Evolutionary conservation across 2,329 filamentous ascomycete species (phyloP).

Genomic region (Sarocladium kiliense): DNA sequence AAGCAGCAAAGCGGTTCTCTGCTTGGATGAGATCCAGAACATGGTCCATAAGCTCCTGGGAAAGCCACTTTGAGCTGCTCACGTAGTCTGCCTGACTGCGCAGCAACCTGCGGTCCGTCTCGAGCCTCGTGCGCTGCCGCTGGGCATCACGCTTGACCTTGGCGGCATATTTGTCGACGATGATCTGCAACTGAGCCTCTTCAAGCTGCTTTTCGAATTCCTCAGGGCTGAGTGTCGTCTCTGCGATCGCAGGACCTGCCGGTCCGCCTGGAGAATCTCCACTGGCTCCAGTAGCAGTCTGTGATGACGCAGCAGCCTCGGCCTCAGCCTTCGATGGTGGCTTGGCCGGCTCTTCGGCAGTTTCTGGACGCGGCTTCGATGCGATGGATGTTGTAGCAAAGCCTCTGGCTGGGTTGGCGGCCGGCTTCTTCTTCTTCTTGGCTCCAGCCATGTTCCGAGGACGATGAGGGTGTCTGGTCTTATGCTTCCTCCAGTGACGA

Average conservation of each 20-base stretch:
- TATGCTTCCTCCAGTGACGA: not conserved
- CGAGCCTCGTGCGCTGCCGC: slow-evolving; percentile 70
- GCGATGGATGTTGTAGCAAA: slow-evolving; percentile 92
- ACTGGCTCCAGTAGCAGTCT: slow-evolving; percentile 9
- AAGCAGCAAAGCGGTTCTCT: slow-evolving; percentile 55
- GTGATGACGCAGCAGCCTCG: slow-evolving; percentile 15
- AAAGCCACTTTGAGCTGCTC: slow-evolving; percentile 72
- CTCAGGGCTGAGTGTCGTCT: slow-evolving; percentile 66
- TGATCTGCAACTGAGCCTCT: slow-evolving; percentile 79
- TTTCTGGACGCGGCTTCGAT: slow-evolving; percentile 70
- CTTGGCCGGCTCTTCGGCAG: slow-evolving; percentile 21
- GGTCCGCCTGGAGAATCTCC: slow-evolving; percentile 5
- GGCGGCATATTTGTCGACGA: slow-evolving; percentile 77
- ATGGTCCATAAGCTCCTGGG: slow-evolving; percentile 70
- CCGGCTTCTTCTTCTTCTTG: slow-evolving; percentile 89
- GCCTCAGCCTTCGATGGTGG: slow-evolving; percentile 20
- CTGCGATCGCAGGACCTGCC: slow-evolving; percentile 12
- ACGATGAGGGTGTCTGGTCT: not conserved
- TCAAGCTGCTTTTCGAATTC: slow-evolving; percentile 88
- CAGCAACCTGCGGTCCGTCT: slow-evolving; percentile 80
- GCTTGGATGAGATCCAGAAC: slow-evolving; percentile 68
- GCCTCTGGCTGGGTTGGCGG: slow-evolving; percentile 80
- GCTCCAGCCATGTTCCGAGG: slow-evolving; percentile 55
- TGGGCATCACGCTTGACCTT: slow-evolving; percentile 76
- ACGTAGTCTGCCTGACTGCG: slow-evolving; percentile 71